A percentile compares a stretch with the other conserved stretches of the same genome.
Evolutionary conservation across 192 early-diverging fungal species (phyloP).

Genomic region (Geranomyces variabilis): DNA sequence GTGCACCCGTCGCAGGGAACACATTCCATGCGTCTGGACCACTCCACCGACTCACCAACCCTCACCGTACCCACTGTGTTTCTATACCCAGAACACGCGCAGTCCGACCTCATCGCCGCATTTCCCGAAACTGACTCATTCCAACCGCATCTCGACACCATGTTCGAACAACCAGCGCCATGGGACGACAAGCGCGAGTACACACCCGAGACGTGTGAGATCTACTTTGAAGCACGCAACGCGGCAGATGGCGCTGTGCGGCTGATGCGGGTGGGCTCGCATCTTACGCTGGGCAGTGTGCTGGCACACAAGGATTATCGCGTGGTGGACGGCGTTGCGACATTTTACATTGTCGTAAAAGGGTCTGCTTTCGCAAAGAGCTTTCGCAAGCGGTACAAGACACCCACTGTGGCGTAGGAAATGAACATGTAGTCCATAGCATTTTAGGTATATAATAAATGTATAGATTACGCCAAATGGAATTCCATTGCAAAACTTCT

Average conservation of each 20-base stretch:
- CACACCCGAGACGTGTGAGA: constrained; percentile 68
- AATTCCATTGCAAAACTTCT: too few relatives aligned
- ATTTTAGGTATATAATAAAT: too few relatives aligned
- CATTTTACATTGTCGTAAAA: constrained; percentile 85
- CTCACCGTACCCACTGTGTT: constrained; percentile 87
- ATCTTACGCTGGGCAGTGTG: constrained; percentile 65
- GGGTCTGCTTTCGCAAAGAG: constrained; percentile 59
- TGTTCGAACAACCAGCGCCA: constrained; percentile 71
- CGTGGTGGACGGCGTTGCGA: constrained; percentile 81
- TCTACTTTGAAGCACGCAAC: constrained; percentile 74
- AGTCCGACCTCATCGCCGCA: constrained; percentile 84
- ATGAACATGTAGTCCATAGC: too few relatives aligned
- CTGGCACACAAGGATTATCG: constrained; percentile 68
- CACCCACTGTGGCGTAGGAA: neutral
- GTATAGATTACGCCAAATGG: too few relatives aligned
- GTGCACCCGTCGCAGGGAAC: constrained; percentile 36
- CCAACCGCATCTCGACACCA: constrained; percentile 77
- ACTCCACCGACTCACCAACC: constrained; percentile 5
- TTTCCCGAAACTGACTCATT: constrained; percentile 87
- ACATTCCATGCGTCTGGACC: constrained; percentile 56
- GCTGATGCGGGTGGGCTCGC: constrained; percentile 48
- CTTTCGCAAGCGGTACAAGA: constrained; percentile 42
- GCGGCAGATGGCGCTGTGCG: constrained; percentile 56
- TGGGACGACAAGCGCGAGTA: constrained; percentile 82
- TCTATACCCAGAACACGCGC: constrained; percentile 90